Evolutionary conservation across 352 stramenopile species (phyloP), one percentile per base, ranked within the genome.

Genomic region (Peronospora destructor): DNA sequence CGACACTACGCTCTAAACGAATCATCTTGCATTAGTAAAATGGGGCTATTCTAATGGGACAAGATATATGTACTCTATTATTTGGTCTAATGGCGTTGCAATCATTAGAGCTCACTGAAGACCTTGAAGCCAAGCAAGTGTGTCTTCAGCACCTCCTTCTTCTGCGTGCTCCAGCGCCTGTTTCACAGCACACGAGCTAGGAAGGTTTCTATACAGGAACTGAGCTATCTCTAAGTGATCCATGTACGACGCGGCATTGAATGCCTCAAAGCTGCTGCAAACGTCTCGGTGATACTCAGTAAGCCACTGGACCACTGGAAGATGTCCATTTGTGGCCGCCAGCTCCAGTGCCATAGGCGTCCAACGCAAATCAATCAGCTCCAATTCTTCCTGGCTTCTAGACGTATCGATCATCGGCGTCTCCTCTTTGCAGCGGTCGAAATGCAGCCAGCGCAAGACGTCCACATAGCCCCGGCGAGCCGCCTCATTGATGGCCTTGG

Each of bases 171-270:
- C 76, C 9, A 84, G 36, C 23, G 71, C 76, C 52, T 84, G 73
- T 48, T 67, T 45, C 19, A 87, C 49, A 4, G 59, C 67, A 53
- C 76, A 87, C 45, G 56, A 76, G 7, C 56, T 44, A 34, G 68
- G 73, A 19, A 76, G 51, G 30, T 72, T 44, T 7, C 53, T 33
- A 51, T 78, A 71, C 4, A 87, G 59, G 23, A 78, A 80, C 46
- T 71, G 71, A 14, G 51, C 68, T 34, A 87, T 53, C 34, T 77
- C 71, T 17, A 85, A 14, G 50, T 87, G 73, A 49, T 87, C 76
- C 76, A 87, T 87, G 58, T 87, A 87, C 48, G 61, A 65, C 1
- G 76, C 76, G 6, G 73, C 73, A 44, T 84, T 87, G 44, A 87
- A 72, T 9, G 71, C 73, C 23, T 87, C 76, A 32, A 70, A 59